phyloP scores from a whole-genome alignment of 768 basidiomycete species.

The Exidia glandulosa region DNA sequence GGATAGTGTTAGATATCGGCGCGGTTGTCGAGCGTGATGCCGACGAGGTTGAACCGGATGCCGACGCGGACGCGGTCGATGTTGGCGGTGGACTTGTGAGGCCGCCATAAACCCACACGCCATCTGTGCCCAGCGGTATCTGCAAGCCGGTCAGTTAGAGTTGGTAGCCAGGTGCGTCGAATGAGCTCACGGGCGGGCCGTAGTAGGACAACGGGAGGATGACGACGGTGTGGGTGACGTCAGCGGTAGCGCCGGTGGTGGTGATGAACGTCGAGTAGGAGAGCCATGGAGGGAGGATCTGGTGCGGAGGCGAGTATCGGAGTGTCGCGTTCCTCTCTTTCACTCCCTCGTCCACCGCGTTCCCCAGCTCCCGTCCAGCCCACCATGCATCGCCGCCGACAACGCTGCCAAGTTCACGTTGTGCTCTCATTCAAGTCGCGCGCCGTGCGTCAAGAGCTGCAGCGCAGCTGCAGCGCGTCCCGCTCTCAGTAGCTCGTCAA shows the following conservation, averaged over 20 bases:
- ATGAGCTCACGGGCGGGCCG: constrained; percentile 62
- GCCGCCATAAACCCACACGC: constrained; percentile 65
- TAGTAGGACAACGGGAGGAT: constrained; percentile 70
- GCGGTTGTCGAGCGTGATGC: neutral
- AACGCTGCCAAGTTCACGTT: too few relatives aligned
- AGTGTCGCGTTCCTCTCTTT: neutral
- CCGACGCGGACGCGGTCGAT: constrained; percentile 14
- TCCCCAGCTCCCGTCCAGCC: too few relatives aligned
- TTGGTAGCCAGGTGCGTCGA: neutral
- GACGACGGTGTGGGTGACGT: constrained; percentile 34
- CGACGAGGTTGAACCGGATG: constrained; percentile 21
- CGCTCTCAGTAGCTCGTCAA: too few relatives aligned
- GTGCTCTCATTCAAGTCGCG: too few relatives aligned
- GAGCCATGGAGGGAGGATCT: constrained; percentile 65
- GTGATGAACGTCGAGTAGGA: constrained; percentile 32
- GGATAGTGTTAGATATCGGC: constrained; percentile 8
- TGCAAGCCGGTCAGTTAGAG: constrained; percentile 14
- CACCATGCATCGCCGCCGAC: too few relatives aligned
- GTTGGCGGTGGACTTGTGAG: constrained; percentile 50
- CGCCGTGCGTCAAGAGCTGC: too few relatives aligned
- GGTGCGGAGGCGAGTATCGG: constrained; percentile 14
- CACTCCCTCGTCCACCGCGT: too few relatives aligned
- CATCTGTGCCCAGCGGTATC: constrained; percentile 60
- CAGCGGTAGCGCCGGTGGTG: constrained; percentile 23
- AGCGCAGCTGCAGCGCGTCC: too few relatives aligned